Conservation (phyloP, 331 rosid species). For the Phaseolus coccineus region DNA sequence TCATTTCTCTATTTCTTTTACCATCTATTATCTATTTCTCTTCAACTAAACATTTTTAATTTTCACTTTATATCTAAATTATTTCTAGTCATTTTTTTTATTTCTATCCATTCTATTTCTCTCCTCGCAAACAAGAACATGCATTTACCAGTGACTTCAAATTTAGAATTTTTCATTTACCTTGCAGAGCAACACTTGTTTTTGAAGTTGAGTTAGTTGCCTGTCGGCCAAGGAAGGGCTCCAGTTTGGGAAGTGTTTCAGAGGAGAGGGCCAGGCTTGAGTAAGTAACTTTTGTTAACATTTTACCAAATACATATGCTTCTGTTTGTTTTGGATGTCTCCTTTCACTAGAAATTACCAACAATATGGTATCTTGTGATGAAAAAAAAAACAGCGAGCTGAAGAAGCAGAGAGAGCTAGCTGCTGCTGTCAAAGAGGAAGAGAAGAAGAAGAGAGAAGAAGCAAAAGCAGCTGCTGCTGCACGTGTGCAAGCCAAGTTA, state of each 20-base stretch:
- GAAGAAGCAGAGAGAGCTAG: constrained; percentile 92
- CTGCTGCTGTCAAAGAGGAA: constrained; percentile 83
- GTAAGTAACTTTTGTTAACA: constrained; percentile 55
- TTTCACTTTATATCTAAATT: too few relatives aligned
- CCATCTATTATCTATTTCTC: too few relatives aligned
- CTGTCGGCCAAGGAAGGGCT: constrained; percentile 90
- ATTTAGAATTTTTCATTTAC: not conserved
- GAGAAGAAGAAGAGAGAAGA: constrained; percentile 90
- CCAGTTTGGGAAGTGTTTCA: constrained; percentile 81
- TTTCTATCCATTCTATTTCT: too few relatives aligned
- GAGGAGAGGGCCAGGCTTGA: constrained; percentile 96
- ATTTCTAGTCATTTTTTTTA: too few relatives aligned
- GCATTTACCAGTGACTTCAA: constrained; percentile 18
- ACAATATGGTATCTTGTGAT: constrained; percentile 33
- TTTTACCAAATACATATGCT: not conserved
- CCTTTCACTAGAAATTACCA: not conserved
- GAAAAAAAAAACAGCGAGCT: constrained; percentile 62
- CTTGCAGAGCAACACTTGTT: constrained; percentile 83
- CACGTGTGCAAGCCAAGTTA: constrained; percentile 90
- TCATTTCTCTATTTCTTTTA: not conserved
- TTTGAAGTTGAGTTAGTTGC: constrained; percentile 94
- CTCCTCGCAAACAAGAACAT: constrained; percentile 4
- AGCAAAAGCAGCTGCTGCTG: constrained; percentile 91
- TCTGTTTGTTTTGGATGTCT: not conserved
- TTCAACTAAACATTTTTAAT: not conserved